Percentiles rank a stretch among this genome's conserved stretches.
Evolutionary conservation across 345 rosid genomes (phyloP).

Genomic region (Luvunga scandens): DNA sequence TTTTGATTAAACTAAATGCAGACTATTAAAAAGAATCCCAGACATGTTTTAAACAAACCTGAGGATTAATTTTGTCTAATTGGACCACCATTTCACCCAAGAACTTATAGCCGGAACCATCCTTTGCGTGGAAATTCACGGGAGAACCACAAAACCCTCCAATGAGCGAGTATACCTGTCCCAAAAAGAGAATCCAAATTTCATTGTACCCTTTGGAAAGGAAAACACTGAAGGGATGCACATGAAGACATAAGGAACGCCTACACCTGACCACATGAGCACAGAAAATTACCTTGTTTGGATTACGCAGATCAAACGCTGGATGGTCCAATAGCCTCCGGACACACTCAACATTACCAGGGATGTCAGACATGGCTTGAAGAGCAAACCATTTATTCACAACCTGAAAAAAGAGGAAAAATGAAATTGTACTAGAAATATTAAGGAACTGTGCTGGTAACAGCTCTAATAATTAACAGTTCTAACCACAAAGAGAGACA

Average conservation of each 20-base stretch:
- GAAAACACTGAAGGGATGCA: background rate
- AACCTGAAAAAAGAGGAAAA: conserved; percentile 46
- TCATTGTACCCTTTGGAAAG: background rate
- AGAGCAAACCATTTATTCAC: conserved; percentile 97
- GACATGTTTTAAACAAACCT: conserved; percentile 37
- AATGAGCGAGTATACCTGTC: conserved; percentile 76
- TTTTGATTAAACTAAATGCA: background rate
- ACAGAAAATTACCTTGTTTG: conserved; percentile 65
- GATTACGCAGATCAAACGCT: conserved; percentile 87
- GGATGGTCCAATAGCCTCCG: conserved; percentile 72
- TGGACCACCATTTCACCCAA: conserved; percentile 88
- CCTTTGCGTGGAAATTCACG: conserved; percentile 93
- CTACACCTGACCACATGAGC: background rate
- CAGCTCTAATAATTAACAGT: background rate
- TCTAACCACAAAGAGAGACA: background rate
- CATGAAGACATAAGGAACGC: background rate
- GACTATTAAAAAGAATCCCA: background rate
- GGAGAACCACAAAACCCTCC: conserved; percentile 86
- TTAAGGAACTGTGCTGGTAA: background rate
- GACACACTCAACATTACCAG: conserved; percentile 84
- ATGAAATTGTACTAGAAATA: background rate
- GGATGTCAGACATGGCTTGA: conserved; percentile 82
- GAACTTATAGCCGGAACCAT: conserved; percentile 93
- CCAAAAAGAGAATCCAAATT: background rate
- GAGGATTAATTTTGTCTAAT: conserved; percentile 92